These are phyloP conservation scores for Chrysosporium keratinophilum DNA, from an alignment of 2,329 filamentous ascomycete genomes.

Conservation along the genomic window DNA sequence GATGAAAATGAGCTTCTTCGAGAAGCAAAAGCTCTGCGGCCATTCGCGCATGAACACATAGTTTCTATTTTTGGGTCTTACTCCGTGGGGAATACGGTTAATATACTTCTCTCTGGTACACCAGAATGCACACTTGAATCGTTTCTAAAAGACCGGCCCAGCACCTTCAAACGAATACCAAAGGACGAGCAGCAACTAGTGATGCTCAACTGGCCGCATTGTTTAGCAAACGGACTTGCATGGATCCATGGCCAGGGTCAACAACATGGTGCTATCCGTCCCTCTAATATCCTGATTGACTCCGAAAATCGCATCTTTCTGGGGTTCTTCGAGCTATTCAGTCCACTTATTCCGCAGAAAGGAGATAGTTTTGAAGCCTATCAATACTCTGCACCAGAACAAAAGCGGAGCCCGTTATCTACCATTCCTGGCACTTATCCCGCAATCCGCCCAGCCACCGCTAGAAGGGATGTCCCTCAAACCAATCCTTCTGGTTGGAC, in stretches of 20 bases:
- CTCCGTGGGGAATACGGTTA: constrained; percentile 34
- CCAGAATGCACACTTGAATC: constrained; percentile 34
- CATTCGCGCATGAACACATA: constrained; percentile 36
- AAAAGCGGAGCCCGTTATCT: constrained; percentile 29
- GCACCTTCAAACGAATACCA: constrained; percentile 32
- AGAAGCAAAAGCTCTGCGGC: constrained; percentile 32
- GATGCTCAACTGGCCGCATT: constrained; percentile 39
- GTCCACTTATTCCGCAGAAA: constrained; percentile 45
- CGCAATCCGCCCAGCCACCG: background rate
- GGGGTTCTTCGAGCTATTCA: constrained; percentile 47
- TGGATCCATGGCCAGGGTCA: constrained; percentile 48
- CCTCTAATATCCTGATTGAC: constrained; percentile 51
- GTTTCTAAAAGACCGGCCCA: constrained; percentile 35
- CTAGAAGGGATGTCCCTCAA: background rate
- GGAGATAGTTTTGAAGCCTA: constrained; percentile 48
- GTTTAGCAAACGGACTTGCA: constrained; percentile 45
- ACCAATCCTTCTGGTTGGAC: background rate
- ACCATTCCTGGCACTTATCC: background rate
- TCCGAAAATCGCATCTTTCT: constrained; percentile 47
- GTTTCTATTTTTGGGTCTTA: constrained; percentile 38
- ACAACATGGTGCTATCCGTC: constrained; percentile 47
- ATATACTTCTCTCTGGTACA: constrained; percentile 34
- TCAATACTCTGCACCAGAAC: constrained; percentile 50
- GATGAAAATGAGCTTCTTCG: constrained; percentile 33
- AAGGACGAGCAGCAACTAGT: constrained; percentile 35